Evolutionary conservation across 2,329 filamentous ascomycete species (phyloP).

Genomic region (Alternaria longipes): DNA sequence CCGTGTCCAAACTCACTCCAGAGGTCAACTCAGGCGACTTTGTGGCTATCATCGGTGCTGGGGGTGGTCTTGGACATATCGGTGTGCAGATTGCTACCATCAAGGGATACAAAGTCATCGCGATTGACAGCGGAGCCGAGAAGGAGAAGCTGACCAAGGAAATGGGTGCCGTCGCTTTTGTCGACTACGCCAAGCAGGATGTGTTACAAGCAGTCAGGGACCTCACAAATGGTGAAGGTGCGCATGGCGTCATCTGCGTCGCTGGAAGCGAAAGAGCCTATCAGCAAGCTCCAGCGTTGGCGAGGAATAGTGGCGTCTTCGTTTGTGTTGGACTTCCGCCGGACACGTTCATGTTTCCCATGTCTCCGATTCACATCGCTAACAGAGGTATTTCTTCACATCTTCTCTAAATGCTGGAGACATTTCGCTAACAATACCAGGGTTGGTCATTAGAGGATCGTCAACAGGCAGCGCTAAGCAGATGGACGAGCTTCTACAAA

Average conservation of each 20-base stretch:
- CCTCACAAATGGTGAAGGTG: conserved; percentile 55
- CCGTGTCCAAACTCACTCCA: conserved; percentile 85
- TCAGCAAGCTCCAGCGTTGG: conserved; percentile 54
- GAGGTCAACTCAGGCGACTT: conserved; percentile 75
- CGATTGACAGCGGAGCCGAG: conserved; percentile 83
- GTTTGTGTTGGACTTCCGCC: conserved; percentile 60
- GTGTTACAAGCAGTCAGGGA: conserved; percentile 52
- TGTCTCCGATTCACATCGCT: conserved; percentile 58
- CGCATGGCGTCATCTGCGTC: conserved; percentile 58
- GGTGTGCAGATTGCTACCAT: conserved; percentile 83
- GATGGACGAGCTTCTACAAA: conserved; percentile 57
- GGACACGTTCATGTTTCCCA: conserved; percentile 55
- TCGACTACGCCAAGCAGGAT: conserved; percentile 76
- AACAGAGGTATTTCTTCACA: conserved; percentile 49
- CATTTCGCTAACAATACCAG: conserved; percentile 21
- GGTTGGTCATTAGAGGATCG: conserved; percentile 57
- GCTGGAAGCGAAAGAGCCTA: conserved; percentile 59
- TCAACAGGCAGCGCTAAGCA: conserved; percentile 57
- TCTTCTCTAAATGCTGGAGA: not conserved
- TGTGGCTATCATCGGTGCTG: conserved; percentile 84
- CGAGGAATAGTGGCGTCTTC: conserved; percentile 58
- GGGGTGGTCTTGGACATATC: conserved; percentile 80
- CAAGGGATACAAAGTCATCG: conserved; percentile 84
- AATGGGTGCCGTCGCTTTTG: conserved; percentile 75
- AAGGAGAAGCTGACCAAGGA: conserved; percentile 74